phyloP scores from a whole-genome alignment of 2,329 filamentous ascomycete genomes.

The Verticillium nonalfalfae region DNA sequence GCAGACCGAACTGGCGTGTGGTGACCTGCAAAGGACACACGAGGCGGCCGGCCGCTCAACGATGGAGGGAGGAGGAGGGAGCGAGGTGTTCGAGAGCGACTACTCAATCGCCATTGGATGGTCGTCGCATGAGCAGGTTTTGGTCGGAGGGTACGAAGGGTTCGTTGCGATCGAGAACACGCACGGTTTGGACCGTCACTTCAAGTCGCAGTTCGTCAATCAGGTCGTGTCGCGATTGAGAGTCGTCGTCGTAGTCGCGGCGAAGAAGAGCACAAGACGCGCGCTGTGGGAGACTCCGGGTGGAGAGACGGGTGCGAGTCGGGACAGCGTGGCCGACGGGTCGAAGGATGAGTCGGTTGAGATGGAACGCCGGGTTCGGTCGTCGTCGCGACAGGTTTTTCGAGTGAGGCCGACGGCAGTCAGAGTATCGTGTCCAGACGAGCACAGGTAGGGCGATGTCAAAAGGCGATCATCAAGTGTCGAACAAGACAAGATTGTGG shows the following conservation, averaged over 20 bases:
- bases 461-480: conserved; percentile 4
- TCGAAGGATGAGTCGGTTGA: neutral
- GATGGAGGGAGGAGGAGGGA: conserved; percentile 15
- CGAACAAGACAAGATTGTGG: conserved; percentile 9
- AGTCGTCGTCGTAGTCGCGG: conserved; percentile 4
- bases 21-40: conserved; percentile 12
- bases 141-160: neutral
- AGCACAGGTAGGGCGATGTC: neutral
- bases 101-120: conserved; percentile 25
- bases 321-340: neutral
- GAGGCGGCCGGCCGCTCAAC: conserved; percentile 18
- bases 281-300: neutral
- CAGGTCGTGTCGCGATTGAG: conserved; percentile 1
- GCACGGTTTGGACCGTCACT: neutral
- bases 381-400: neutral
- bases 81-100: conserved; percentile 13
- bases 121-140: conserved; percentile 2
- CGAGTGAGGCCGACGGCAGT: neutral
- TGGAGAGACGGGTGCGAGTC: conserved; percentile 6
- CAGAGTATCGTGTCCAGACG: neutral
- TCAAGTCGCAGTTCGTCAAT: neutral
- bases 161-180: neutral
- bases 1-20: conserved; percentile 15
- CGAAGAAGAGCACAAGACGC: neutral
- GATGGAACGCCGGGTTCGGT: neutral